Conservation (phyloP, 108 stramenopile species). For the Cyclostephanos invisitatus region DNA sequence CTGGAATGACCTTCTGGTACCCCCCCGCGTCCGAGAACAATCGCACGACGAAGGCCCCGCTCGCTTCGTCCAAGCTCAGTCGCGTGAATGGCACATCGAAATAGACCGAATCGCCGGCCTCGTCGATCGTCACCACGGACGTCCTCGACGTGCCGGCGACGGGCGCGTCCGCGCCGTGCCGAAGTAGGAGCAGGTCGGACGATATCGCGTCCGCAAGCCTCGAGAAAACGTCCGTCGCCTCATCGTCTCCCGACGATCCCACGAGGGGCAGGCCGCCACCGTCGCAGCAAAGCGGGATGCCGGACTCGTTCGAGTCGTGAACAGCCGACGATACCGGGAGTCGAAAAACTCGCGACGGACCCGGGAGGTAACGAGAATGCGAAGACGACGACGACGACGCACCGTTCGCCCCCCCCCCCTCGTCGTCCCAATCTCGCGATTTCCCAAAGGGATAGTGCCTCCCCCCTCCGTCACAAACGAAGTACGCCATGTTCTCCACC, state of each 20-base stretch:
- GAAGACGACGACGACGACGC: neutral
- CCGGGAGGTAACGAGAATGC: slow-evolving; percentile 18
- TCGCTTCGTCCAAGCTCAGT: slow-evolving; percentile 52
- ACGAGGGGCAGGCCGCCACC: slow-evolving; percentile 18
- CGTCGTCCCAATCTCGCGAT: slow-evolving; percentile 18
- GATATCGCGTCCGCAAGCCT: slow-evolving; percentile 72
- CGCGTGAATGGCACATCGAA: slow-evolving; percentile 66
- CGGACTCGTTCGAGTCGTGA: slow-evolving; percentile 70
- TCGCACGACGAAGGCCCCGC: slow-evolving; percentile 51
- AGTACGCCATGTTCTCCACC: slow-evolving; percentile 99
- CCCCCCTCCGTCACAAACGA: slow-evolving; percentile 81
- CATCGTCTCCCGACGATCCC: slow-evolving; percentile 47
- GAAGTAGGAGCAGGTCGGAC: slow-evolving; percentile 64
- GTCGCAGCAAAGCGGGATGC: slow-evolving; percentile 65
- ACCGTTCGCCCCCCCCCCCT: neutral
- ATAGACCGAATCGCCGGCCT: slow-evolving; percentile 42
- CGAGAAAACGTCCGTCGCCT: slow-evolving; percentile 43
- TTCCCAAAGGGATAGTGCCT: slow-evolving; percentile 89
- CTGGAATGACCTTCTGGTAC: slow-evolving; percentile 55
- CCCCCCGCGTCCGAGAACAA: slow-evolving; percentile 82
- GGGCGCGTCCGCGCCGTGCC: slow-evolving; percentile 47
- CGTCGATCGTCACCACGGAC: slow-evolving; percentile 36
- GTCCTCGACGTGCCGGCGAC: slow-evolving; percentile 5
- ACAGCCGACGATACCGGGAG: slow-evolving; percentile 74
- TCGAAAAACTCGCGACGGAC: slow-evolving; percentile 60